phyloP scores from a whole-genome alignment of 2,329 filamentous ascomycete genomes.

The Beauveria sp. region DNA sequence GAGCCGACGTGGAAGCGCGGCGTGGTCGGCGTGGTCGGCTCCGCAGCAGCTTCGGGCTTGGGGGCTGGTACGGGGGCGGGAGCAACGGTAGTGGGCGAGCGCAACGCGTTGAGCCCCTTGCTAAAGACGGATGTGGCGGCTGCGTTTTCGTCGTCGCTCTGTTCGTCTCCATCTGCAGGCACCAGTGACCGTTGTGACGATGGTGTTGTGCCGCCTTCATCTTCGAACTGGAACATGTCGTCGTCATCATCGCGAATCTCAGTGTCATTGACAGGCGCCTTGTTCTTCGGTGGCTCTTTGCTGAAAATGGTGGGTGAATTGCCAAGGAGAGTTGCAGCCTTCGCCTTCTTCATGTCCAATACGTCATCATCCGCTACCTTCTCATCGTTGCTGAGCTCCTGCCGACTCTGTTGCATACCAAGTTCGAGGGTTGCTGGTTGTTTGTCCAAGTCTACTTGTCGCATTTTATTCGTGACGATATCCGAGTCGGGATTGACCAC shows the following conservation, averaged over 20 bases:
- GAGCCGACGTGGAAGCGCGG: conserved; percentile 32
- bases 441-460: conserved; percentile 11
- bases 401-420: conserved; percentile 10
- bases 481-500: conserved; percentile 33
- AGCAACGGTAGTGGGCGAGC: conserved; percentile 29
- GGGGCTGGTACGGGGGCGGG: conserved; percentile 37
- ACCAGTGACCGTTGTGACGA: conserved; percentile 16
- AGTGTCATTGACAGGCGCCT: background rate
- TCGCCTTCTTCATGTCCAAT: conserved; percentile 25
- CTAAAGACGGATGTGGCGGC: background rate
- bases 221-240: conserved; percentile 40
- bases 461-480: conserved; percentile 14
- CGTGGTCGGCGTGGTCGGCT: conserved; percentile 23
- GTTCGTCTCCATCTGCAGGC: conserved; percentile 12
- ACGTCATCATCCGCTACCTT: conserved; percentile 18
- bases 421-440: background rate
- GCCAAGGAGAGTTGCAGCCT: conserved; percentile 20
- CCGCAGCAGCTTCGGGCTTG: conserved; percentile 20
- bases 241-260: conserved; percentile 29
- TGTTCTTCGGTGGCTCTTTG: conserved; percentile 15
- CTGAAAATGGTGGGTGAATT: conserved; percentile 16
- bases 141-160: conserved; percentile 28
- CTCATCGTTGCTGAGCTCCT: conserved; percentile 13
- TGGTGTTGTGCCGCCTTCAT: conserved; percentile 24
- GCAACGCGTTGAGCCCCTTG: conserved; percentile 9